Evolutionary conservation across 129 eudicot genomes (phyloP), one percentile per base, ranked within the genome.

Genomic region (Apium graveolens): DNA sequence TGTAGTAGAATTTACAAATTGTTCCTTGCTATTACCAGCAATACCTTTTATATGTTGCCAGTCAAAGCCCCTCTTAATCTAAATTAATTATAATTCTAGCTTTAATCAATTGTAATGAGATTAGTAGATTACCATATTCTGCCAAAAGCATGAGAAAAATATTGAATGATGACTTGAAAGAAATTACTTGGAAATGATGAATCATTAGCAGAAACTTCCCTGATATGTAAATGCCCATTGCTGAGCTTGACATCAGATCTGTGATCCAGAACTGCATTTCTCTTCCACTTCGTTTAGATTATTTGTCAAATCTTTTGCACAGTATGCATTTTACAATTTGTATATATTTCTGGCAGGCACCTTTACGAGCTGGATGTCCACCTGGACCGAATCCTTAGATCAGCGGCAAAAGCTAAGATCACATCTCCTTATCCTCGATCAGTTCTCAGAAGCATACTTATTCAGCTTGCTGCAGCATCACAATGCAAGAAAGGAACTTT

Each of bases 281-380:
- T n/a, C 27, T 75, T 14, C 14, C 21, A 55, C 20, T 7, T 31
- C 7, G 51, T 17, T 37, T 46, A 6, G 17, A 75, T 48, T 32
- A 24, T 5, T 11, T 29, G 42, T 17, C 44, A 32, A 49, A 35
- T 76, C 34, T 34, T 48, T n/a, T 76, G 70, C 79, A 34, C 38
- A 17, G 44, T 31, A n/a, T 55, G 70, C 79, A 35, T 76, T 76
- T 35, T 27, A 74, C 49, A 65, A 65, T 51, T 20, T 29, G 65
- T 24, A 55, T 24, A 21, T 1, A 7, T 53, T 55, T 55, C 8
- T 55, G 27, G 53, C 91, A 93, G 98, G 39, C 62, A 87, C 84
- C 84, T 94, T n/a, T 94, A 94, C 70, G 98, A 94, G 82, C 75
- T 94, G 48, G 98, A 94, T 76, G 96, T 72, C 75, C 98, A 94